Evolutionary conservation across 2,329 filamentous ascomycete genomes (phyloP).

Genomic region (Calcarisporium arbuscula): DNA sequence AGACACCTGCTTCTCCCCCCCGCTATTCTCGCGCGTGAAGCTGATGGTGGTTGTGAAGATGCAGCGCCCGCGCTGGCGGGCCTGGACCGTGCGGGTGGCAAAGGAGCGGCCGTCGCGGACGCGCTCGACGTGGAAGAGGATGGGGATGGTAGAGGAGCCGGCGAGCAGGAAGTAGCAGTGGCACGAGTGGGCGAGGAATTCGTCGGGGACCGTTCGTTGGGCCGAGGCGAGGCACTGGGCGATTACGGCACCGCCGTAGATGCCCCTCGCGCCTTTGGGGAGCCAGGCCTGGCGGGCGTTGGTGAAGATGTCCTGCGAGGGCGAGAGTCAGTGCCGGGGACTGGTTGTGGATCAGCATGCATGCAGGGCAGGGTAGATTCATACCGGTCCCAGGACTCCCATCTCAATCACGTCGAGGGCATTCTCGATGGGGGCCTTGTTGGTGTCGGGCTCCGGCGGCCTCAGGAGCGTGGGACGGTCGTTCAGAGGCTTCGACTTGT

Average conservation of each 20-base stretch:
- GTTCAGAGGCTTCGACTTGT: constrained; percentile 11
- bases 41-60: constrained; percentile 96
- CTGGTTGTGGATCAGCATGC: background rate
- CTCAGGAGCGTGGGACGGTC: constrained; percentile 45
- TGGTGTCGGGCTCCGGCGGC: constrained; percentile 65
- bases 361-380: constrained; percentile 16
- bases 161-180: constrained; percentile 98
- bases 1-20: constrained; percentile 44
- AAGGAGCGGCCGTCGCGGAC: constrained; percentile 88
- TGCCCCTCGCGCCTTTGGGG: constrained; percentile 82
- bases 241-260: constrained; percentile 90
- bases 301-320: constrained; percentile 75
- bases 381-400: constrained; percentile 65
- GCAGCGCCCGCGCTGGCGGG: constrained; percentile 75
- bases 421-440: constrained; percentile 80
- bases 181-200: constrained; percentile 89
- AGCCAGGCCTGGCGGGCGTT: constrained; percentile 91
- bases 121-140: constrained; percentile 91
- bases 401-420: constrained; percentile 81
- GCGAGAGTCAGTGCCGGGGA: background rate
- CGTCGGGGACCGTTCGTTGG: constrained; percentile 73
- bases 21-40: constrained; percentile 65
- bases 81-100: constrained; percentile 92
- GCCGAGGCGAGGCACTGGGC: constrained; percentile 86
- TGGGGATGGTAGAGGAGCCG: constrained; percentile 75